Evolutionary conservation across 202 grass and related monocot genomes (phyloP).

Genomic region (Panicum virgatum): DNA sequence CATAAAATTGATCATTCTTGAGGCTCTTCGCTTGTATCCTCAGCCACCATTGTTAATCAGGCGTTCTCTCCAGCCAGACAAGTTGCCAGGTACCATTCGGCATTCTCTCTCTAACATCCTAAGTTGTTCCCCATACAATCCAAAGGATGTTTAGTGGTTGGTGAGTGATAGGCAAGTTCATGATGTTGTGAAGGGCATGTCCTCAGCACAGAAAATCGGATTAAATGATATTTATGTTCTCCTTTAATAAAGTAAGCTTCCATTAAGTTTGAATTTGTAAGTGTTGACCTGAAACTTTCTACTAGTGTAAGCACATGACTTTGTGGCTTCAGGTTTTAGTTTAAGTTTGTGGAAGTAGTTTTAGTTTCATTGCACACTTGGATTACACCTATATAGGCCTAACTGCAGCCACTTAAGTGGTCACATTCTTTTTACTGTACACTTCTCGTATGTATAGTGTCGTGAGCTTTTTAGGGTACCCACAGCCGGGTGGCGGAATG

Average conservation of each 20-base stretch:
- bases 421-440: not conserved
- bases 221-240: not conserved
- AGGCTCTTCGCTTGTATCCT: slow-evolving; percentile 89
- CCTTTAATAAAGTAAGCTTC: not conserved
- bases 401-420: not conserved
- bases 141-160: not conserved
- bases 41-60: slow-evolving; percentile 94
- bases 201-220: not conserved
- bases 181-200: slow-evolving; percentile 13
- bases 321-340: not conserved
- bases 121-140: slow-evolving; percentile 1
- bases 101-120: not conserved
- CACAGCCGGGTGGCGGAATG: no score
- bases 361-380: not conserved
- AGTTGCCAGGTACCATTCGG: slow-evolving; percentile 70
- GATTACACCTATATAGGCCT: not conserved
- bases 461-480: no score
- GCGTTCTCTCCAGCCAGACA: slow-evolving; percentile 80
- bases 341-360: not conserved
- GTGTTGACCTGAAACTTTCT: not conserved
- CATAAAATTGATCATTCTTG: slow-evolving; percentile 80
- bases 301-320: not conserved
- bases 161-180: not conserved
- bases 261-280: not conserved
- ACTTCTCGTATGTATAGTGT: not conserved